Conservation (phyloP, 2,329 filamentous ascomycete species). For the Exophiala viscosa region DNA sequence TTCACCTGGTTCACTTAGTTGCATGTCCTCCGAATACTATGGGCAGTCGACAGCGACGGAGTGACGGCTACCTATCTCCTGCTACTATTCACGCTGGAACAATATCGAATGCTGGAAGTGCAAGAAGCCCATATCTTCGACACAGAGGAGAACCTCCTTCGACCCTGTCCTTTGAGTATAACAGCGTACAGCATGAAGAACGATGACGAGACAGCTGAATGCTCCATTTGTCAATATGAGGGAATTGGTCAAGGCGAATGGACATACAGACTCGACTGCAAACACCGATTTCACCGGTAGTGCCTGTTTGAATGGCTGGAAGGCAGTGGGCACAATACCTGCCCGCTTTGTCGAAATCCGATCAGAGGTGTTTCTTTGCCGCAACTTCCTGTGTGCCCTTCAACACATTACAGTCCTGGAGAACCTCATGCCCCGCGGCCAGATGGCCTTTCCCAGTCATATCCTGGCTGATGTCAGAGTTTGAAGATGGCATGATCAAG, state of each 20-base stretch:
- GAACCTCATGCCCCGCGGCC: no score
- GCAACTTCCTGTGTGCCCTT: not conserved
- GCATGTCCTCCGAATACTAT: conserved; percentile 12
- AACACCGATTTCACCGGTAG: conserved; percentile 12
- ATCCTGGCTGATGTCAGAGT: no score
- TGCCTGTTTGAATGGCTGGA: conserved; percentile 9
- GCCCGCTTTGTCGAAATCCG: conserved; percentile 8
- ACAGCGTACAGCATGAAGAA: not conserved
- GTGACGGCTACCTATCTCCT: conserved; percentile 11
- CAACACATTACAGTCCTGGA: no score
- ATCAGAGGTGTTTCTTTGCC: not conserved
- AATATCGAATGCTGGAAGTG: conserved; percentile 12
- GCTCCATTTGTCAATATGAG: conserved; percentile 12
- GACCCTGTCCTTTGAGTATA: conserved; percentile 1
- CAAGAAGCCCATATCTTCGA: conserved; percentile 13
- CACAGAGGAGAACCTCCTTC: not conserved
- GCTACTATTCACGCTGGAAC: conserved; percentile 9
- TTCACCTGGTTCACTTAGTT: conserved; percentile 13
- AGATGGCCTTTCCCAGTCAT: no score
- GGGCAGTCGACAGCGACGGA: not conserved
- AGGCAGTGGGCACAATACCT: not conserved
- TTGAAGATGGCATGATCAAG: no score
- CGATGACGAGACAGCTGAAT: conserved; percentile 1
- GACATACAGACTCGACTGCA: conserved; percentile 7
- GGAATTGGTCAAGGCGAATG: conserved; percentile 8